Evolutionary conservation across 306 rosid species (phyloP).

Genomic region (Canavalia ensiformis): DNA sequence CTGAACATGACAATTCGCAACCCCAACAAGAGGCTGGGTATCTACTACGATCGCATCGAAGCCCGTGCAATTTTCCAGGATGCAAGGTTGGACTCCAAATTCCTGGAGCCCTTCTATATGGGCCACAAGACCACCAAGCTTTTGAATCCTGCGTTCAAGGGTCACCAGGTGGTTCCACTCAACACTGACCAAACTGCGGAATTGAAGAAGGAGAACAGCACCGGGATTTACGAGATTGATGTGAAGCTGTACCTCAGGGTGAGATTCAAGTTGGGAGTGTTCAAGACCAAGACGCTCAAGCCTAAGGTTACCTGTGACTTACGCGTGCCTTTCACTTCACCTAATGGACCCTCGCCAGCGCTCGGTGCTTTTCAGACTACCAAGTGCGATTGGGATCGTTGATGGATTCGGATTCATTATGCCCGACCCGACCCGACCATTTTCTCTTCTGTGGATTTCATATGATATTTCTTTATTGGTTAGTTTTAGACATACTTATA

Average conservation of each 20-base stretch:
- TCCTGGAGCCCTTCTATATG: constrained; percentile 59
- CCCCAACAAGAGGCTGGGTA: constrained; percentile 73
- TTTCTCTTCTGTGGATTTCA: not conserved
- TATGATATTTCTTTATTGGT: constrained; percentile 37
- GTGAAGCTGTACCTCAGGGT: constrained; percentile 67
- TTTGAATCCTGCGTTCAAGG: constrained; percentile 53
- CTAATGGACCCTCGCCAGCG: constrained; percentile 29
- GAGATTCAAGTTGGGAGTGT: constrained; percentile 61
- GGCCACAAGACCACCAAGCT: constrained; percentile 70
- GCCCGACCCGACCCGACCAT: not conserved
- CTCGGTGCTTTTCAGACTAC: constrained; percentile 52
- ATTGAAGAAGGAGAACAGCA: constrained; percentile 48
- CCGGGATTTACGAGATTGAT: constrained; percentile 58
- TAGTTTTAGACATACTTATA: constrained; percentile 25
- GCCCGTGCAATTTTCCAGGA: constrained; percentile 61
- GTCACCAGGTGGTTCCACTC: constrained; percentile 50
- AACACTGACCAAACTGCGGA: constrained; percentile 40
- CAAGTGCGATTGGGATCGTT: constrained; percentile 67
- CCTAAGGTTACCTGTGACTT: constrained; percentile 70
- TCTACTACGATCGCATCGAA: constrained; percentile 75
- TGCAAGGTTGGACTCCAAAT: constrained; percentile 43
- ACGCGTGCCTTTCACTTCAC: constrained; percentile 57
- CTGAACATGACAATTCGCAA: constrained; percentile 66
- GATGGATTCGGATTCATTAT: constrained; percentile 2
- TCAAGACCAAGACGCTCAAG: constrained; percentile 62